phyloP scores from a whole-genome alignment of 169 alveolate species.

The Cyclospora cayetanensis region DNA sequence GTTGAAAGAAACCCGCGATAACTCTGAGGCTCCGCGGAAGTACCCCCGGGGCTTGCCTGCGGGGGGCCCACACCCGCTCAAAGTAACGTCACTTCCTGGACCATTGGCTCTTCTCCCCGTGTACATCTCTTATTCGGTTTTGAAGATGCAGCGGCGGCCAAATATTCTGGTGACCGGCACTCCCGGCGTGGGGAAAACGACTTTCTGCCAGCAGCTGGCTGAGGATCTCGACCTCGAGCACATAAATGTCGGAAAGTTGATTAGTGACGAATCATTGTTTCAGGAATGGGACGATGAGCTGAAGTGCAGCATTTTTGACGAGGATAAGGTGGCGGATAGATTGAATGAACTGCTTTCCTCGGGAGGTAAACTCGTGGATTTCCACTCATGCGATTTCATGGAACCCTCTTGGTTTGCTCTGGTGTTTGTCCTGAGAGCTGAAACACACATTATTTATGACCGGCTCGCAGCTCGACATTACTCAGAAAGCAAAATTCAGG shows the following conservation, averaged over 20 bases:
- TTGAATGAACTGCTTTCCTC: background rate
- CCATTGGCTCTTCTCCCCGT: no score
- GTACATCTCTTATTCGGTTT: no score
- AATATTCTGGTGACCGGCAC: slow-evolving; percentile 73
- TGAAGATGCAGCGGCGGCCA: slow-evolving; percentile 43
- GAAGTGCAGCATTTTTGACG: slow-evolving; percentile 65
- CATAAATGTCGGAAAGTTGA: slow-evolving; percentile 28
- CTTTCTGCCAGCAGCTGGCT: slow-evolving; percentile 52
- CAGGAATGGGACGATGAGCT: slow-evolving; percentile 55
- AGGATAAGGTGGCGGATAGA: slow-evolving; percentile 23
- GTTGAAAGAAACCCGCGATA: no score
- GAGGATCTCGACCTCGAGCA: slow-evolving; percentile 42
- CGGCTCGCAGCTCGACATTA: slow-evolving; percentile 59
- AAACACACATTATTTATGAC: slow-evolving; percentile 4
- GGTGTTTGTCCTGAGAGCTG: slow-evolving; percentile 67
- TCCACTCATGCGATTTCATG: slow-evolving; percentile 66
- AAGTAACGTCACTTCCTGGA: no score
- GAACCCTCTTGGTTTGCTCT: slow-evolving; percentile 3
- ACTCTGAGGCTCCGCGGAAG: no score
- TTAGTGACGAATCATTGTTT: background rate
- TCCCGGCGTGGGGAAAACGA: slow-evolving; percentile 70
- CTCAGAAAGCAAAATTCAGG: slow-evolving; percentile 29
- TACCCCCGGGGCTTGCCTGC: no score
- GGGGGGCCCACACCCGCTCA: no score
- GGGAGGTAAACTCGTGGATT: slow-evolving; percentile 51